These are phyloP conservation scores for Capsella rubella DNA, from an alignment of 441 rosid genomes.

Conservation along the genomic window DNA sequence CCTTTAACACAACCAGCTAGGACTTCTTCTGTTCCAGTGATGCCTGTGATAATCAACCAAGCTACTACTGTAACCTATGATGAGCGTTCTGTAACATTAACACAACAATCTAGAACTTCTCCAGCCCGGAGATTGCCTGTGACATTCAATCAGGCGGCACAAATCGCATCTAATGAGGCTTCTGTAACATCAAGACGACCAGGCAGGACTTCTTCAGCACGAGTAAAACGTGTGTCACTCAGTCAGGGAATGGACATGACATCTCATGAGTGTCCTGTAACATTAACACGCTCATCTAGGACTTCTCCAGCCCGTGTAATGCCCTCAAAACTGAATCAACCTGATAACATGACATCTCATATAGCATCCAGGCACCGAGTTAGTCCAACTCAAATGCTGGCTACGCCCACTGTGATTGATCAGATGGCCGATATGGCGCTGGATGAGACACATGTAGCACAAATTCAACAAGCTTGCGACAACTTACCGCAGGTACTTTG, in stretches of 20 bases:
- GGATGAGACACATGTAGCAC: constrained; percentile 30
- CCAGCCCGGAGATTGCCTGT: constrained; percentile 23
- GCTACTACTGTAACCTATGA: constrained; percentile 29
- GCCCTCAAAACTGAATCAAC: constrained; percentile 17
- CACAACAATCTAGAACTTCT: constrained; percentile 35
- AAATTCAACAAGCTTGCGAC: constrained; percentile 14
- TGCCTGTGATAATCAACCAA: constrained; percentile 23
- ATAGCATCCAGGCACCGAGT: constrained; percentile 20
- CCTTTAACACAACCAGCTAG: constrained; percentile 40
- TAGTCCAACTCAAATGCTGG: constrained; percentile 27
- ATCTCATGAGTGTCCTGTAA: constrained; percentile 35
- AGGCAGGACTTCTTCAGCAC: constrained; percentile 30
- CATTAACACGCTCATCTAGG: constrained; percentile 28
- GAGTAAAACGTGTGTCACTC: constrained; percentile 34
- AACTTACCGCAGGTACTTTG: constrained; percentile 37
- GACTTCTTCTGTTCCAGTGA: constrained; percentile 38
- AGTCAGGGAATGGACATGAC: constrained; percentile 33
- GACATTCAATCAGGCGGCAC: constrained; percentile 15
- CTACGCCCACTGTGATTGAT: constrained; percentile 30
- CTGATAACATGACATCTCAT: constrained; percentile 20
- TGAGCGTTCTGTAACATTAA: constrained; percentile 30
- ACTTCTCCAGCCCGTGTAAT: constrained; percentile 40
- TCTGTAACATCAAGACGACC: constrained; percentile 16
- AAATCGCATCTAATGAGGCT: constrained; percentile 18
- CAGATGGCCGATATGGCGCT: constrained; percentile 31